Evolutionary conservation across 176 grass and related monocot genomes (phyloP), one percentile per base, ranked within the genome.

Genomic region (Urochloa ruziziensis): DNA sequence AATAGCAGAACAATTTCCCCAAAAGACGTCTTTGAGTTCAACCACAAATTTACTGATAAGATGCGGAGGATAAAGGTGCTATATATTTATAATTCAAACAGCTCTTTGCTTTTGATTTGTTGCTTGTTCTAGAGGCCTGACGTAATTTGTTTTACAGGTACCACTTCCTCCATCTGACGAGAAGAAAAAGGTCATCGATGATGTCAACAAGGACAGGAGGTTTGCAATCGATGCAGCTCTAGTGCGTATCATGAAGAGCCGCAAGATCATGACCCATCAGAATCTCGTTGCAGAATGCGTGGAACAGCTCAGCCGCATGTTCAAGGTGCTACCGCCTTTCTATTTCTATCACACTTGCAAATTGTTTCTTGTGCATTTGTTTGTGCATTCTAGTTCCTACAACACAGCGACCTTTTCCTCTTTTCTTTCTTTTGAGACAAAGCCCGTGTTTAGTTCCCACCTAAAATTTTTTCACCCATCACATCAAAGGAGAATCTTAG

Each of bases 231-330:
- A 98, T 64, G 95, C 95, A 62, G 86, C 92, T 9, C 84, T 98
- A 64, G 95, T 98, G 51, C 92, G 95, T 23, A 93, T 98, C 83
- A 98, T 95, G 95, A 98, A 98, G 86, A 98, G 95, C 36, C 88
- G 95, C 12, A 98, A 98, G 85, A 85, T 95, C 29, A 77, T 95
- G 73, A 75, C 67, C 60, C 92, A 95, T 87, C 95, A 94, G 60
- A 89, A 94, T 33, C 86, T 97, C 37, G 88, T 94, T 43, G 81
- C 89, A 63, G 92, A 97, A 64, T 97, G 92, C 46, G 95, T 97
- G 68, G 88, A 97, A 53, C 95, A 97, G 51, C 95, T 97, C 65
- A 81, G 83, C 83, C 92, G 88, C 84, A 97, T 94, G 94, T 96
- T 96, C 67, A 96, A 91, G 94, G 94, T 96, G 89, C 13, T 21